Evolutionary conservation across 2,329 filamentous ascomycete genomes (phyloP).

Genomic region (Scleromitrula shiraiana): DNA sequence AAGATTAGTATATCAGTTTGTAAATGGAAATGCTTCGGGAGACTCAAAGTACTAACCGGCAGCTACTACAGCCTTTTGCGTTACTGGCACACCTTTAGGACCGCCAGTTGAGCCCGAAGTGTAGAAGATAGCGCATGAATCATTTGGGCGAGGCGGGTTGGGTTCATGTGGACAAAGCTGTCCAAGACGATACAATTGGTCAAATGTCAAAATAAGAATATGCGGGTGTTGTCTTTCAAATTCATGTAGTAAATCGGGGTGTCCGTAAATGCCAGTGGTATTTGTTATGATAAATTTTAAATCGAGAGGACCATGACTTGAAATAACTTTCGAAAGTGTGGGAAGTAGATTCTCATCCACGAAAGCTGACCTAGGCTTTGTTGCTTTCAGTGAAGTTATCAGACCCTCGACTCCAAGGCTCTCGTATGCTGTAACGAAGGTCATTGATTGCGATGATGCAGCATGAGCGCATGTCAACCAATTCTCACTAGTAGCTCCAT

Average conservation of each 20-base stretch:
- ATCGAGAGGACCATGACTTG: not conserved
- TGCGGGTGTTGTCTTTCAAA: conserved; percentile 48
- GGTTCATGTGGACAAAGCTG: conserved; percentile 58
- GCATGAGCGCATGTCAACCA: conserved; percentile 46
- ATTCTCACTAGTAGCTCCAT: conserved; percentile 24
- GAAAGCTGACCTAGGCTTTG: conserved; percentile 73
- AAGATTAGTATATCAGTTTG: conserved; percentile 39
- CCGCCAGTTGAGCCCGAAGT: conserved; percentile 84
- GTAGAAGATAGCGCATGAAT: conserved; percentile 75
- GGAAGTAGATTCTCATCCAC: conserved; percentile 69
- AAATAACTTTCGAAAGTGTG: conserved; percentile 42
- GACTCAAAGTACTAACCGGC: conserved; percentile 45
- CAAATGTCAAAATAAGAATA: conserved; percentile 42
- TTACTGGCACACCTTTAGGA: conserved; percentile 82
- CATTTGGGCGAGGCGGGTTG: conserved; percentile 61
- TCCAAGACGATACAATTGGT: conserved; percentile 40
- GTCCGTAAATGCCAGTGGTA: conserved; percentile 36
- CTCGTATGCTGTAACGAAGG: conserved; percentile 90
- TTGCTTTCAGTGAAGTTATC: conserved; percentile 76
- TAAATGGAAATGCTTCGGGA: conserved; percentile 46
- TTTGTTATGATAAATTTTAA: conserved; percentile 42
- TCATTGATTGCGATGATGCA: conserved; percentile 70
- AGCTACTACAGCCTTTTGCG: conserved; percentile 74
- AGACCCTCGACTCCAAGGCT: conserved; percentile 78
- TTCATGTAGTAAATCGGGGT: conserved; percentile 38